Base-by-base conservation (phyloP, 768 basidiomycete species). In the Kockovaella imperatae region DNA sequence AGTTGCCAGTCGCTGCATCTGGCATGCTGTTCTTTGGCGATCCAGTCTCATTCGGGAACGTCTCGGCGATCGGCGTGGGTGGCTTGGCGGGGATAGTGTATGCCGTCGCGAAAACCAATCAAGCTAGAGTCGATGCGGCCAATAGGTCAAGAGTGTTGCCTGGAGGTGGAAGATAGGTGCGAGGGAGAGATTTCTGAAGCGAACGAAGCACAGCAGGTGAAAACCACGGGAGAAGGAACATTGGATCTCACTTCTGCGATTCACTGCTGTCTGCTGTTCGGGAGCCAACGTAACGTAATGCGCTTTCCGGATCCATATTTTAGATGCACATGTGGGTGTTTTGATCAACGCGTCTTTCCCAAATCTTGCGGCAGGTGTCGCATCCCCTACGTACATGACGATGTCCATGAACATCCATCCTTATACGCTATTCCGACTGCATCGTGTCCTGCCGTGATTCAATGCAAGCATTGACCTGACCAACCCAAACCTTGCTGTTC, bases 61-160 rank as follows among this genome's bases (percentile, higher is more conserved):
- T 96, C 36, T 83, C 84, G 11, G 89, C 90, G 23, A 81, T 99
- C 44, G 73, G 77, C 1, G 78, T 86, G 35, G 95, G 95, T 2
- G 96, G 96, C 73, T 78, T 91, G 61, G 87, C 91, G 24, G 91
- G 90, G 8, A 66, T 95, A 40, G 75, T 95, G 51, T 97, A 95
- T 69, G 86, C 91, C 8, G 77, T 93, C 11, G 91, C 91, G 41
- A 96, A 95, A 76, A 89, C 83, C 68, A 88, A 89, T 64, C 91
- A 95, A 75, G 85, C 84, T 62, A 87, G 83, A 69, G 70, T 77
- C 43, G 86, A 87, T 61, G 74, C 73, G 56, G 77, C 67, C 23
- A 61, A 78, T 53, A 52, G 42, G 29, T 53, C 49, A 3, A 40
- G 52, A 42, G 41, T 47, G 15, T 59, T 43, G 20, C 54, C 47